Evolutionary conservation across 768 basidiomycete genomes (phyloP), one percentile per base, ranked within the genome.

Genomic region (Cubamyces lactineus): DNA sequence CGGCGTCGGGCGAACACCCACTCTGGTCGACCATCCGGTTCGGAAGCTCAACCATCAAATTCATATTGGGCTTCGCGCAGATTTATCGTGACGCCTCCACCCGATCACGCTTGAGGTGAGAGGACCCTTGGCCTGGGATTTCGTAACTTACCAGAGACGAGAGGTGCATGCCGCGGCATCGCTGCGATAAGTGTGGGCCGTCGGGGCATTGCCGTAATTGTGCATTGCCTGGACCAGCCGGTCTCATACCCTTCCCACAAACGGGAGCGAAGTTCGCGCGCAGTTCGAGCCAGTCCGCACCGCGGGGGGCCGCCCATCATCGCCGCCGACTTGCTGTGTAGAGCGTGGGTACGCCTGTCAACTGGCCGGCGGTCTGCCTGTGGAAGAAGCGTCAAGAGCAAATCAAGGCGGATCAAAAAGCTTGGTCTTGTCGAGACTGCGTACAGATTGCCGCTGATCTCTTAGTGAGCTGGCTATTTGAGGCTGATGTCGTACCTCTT

Each of bases 371-470:
- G 57, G 57, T 49, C 38, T 42, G 57, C 24, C 49, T 30, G 5
- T 38, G 34, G 11, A 34, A 55, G 54, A 46, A 56, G 61, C 24
- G 42, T 50, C 41, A 19, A 51, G 39, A 41, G 61, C 43, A 46
- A 58, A 63, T 63, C 57, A 63, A 62, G 57, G 62, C 57, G 51
- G 57, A 63, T 63, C 62, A 59, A 59, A 59, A 45, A 34, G 38
- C 39, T 57, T 53, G 38, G 61, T 45, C 43, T 53, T 53, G 55
- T 57, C 62, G 56, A 57, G 56, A 51, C 57, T 62, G 55, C 61
- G 61, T 53, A 53, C 23, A 50, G 62, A 63, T 63, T 58, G 62
- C 45, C 62, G 62, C 62, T 58, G 56, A 58, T 63, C 34, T 24
- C 48, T 51, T 43, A 23, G 54, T 42, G 55, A 49, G 15, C 19